These are phyloP conservation scores for Fraxinus anomala DNA, from an alignment of 257 asterid species.

Conservation along the genomic window DNA sequence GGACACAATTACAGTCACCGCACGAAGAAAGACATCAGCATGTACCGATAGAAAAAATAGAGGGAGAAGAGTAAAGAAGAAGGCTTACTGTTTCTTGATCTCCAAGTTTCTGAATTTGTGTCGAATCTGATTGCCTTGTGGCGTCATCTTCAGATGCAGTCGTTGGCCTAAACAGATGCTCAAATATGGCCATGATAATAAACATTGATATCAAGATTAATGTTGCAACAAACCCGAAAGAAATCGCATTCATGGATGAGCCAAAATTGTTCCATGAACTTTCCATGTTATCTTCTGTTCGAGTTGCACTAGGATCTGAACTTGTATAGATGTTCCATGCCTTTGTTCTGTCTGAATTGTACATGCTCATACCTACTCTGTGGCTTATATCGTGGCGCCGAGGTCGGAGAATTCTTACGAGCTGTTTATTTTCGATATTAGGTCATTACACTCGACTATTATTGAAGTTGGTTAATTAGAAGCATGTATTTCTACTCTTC, in stretches of 20 bases:
- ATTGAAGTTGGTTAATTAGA: background rate
- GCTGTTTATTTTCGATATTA: background rate
- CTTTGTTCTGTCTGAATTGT: slow-evolving; percentile 46
- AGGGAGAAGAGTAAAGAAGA: background rate
- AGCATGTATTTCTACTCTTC: background rate
- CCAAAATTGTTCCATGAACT: slow-evolving; percentile 68
- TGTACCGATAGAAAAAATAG: background rate
- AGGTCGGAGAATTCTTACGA: background rate
- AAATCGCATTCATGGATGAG: slow-evolving; percentile 78
- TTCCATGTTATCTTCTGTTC: slow-evolving; percentile 38
- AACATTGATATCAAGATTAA: slow-evolving; percentile 39
- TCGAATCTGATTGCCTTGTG: slow-evolving; percentile 26
- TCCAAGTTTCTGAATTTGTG: slow-evolving; percentile 37
- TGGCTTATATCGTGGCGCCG: background rate
- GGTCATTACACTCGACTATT: background rate
- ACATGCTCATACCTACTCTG: slow-evolving; percentile 47
- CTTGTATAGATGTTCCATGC: slow-evolving; percentile 55
- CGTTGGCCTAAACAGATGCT: slow-evolving; percentile 46
- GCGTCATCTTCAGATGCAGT: slow-evolving; percentile 35
- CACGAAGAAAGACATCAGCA: background rate
- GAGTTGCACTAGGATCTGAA: slow-evolving; percentile 49
- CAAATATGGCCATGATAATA: slow-evolving; percentile 10
- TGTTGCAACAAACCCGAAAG: slow-evolving; percentile 85
- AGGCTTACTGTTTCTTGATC: slow-evolving; percentile 38
- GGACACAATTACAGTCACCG: background rate